phyloP scores from a whole-genome alignment of 2,329 filamentous ascomycete genomes.

The Pseudocercospora crystallina region DNA sequence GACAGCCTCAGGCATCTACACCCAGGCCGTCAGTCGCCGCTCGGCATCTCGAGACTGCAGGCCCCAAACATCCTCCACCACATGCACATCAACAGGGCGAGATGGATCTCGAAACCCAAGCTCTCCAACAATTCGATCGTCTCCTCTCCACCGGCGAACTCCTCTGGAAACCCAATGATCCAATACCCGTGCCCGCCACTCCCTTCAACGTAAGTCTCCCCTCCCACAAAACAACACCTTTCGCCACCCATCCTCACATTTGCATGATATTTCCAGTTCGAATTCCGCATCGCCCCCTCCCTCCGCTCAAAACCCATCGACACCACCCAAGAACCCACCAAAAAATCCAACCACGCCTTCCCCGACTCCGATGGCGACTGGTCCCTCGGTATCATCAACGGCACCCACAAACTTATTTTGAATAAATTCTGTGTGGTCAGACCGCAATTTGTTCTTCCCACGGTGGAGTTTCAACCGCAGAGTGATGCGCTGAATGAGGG shows the following conservation, averaged over 20 bases:
- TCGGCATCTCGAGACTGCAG: no score
- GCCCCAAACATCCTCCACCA: no score
- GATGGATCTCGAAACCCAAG: slow-evolving; percentile 6
- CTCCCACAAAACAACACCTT: neutral
- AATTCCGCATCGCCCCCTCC: slow-evolving; percentile 16
- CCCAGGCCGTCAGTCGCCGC: no score
- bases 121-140: slow-evolving; percentile 15
- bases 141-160: slow-evolving; percentile 10
- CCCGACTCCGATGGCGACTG: slow-evolving; percentile 25
- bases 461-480: slow-evolving; percentile 40
- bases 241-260: neutral
- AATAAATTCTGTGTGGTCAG: slow-evolving; percentile 41
- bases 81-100: no score
- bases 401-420: slow-evolving; percentile 36
- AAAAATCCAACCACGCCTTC: slow-evolving; percentile 10
- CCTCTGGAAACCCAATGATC: slow-evolving; percentile 8
- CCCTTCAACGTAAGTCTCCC: slow-evolving; percentile 7
- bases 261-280: slow-evolving; percentile 6
- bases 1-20: no score
- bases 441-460: slow-evolving; percentile 42
- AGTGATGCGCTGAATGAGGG: slow-evolving; percentile 38
- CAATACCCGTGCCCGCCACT: neutral
- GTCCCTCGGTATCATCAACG: slow-evolving; percentile 30
- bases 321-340: slow-evolving; percentile 5
- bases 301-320: slow-evolving; percentile 19